phyloP scores from a whole-genome alignment of 441 rosid genomes.

The Adansonia madagascariensis region DNA sequence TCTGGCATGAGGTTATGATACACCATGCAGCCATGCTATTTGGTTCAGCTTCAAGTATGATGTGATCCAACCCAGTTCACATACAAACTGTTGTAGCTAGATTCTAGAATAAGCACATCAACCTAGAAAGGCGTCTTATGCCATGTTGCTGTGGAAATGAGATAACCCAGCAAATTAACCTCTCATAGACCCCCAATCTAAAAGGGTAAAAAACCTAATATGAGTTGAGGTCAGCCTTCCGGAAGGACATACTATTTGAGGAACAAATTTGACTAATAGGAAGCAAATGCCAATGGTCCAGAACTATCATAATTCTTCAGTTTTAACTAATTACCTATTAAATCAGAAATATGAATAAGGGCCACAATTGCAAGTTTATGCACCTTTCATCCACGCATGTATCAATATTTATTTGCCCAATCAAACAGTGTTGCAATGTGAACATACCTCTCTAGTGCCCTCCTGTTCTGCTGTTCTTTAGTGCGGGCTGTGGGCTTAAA shows the following conservation, averaged over 20 bases:
- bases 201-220: not conserved
- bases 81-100: not conserved
- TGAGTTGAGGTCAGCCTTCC: not conserved
- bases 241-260: not conserved
- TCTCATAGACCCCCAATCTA: not conserved
- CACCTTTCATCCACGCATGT: conserved; percentile 4
- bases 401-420: not conserved
- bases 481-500: conserved; percentile 14
- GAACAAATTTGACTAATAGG: not conserved
- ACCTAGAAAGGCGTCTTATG: not conserved
- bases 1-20: not conserved
- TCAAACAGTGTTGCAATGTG: not conserved
- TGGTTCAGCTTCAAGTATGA: not conserved
- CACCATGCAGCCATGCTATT: not conserved
- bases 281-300: not conserved
- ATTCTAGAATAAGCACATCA: conserved; percentile 1
- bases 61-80: not conserved
- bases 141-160: not conserved
- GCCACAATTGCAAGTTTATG: not conserved
- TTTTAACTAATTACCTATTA: conserved; percentile 7
- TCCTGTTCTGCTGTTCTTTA: not conserved
- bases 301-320: not conserved
- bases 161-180: not conserved
- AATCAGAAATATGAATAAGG: not conserved
- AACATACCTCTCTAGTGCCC: not conserved